These are phyloP conservation scores for Alternaria infectoria DNA, from an alignment of 2,329 filamentous ascomycete species.

Conservation along the genomic window DNA sequence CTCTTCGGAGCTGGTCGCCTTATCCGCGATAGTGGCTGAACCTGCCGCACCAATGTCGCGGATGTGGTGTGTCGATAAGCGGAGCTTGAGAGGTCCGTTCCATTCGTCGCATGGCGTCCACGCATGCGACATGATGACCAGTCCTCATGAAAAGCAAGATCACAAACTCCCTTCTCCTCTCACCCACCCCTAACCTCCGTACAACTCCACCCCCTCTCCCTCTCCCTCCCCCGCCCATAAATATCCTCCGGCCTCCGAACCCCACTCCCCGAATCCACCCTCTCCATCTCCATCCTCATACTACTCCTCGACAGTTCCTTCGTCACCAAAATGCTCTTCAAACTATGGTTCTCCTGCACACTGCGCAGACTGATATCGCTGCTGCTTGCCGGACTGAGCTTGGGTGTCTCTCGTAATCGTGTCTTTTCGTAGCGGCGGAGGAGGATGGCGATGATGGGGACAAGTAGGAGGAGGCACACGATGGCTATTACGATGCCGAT, in stretches of 20 bases:
- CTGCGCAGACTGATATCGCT: conserved; percentile 16
- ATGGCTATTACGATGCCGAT: conserved; percentile 32
- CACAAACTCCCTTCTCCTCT: conserved; percentile 1
- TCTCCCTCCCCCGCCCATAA: conserved; percentile 8
- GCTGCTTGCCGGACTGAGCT: background rate
- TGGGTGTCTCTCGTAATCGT: conserved; percentile 23
- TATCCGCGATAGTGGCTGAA: no score
- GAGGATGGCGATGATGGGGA: conserved; percentile 27
- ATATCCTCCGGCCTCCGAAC: conserved; percentile 16
- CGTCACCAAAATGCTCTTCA: conserved; percentile 31
- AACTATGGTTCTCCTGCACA: conserved; percentile 23
- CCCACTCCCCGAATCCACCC: conserved; percentile 6
- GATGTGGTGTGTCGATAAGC: background rate
- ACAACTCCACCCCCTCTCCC: conserved; percentile 25
- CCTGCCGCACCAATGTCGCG: background rate
- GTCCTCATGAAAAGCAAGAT: background rate
- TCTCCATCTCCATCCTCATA: conserved; percentile 23
- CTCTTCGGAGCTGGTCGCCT: no score
- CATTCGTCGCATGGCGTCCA: background rate
- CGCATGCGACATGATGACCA: background rate
- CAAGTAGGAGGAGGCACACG: conserved; percentile 21
- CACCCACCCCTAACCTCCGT: conserved; percentile 23
- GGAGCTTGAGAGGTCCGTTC: background rate
- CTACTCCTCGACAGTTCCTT: conserved; percentile 29
- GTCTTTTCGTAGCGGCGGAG: conserved; percentile 28